A percentile compares a stretch with the other conserved stretches of the same genome.
phyloP scores from a whole-genome alignment of 371 early-diverging fungal species.

The Mucor mucedo region DNA sequence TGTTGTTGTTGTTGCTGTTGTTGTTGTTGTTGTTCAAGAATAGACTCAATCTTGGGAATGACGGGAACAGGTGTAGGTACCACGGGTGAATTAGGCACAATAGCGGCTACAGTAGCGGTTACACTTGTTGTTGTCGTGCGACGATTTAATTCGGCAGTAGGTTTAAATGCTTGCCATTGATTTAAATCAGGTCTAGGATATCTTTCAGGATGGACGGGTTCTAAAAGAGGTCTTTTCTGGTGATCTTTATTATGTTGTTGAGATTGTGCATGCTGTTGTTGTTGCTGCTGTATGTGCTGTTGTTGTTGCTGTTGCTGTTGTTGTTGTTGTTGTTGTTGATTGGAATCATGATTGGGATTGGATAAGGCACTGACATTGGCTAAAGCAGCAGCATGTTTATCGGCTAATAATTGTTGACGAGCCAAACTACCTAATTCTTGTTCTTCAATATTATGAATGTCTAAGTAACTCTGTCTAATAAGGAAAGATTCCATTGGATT shows the following conservation, averaged over 20 bases:
- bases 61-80: conserved; percentile 9
- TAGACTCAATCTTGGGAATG: not conserved
- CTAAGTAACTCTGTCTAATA: conserved; percentile 69
- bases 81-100: conserved; percentile 13
- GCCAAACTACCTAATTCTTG: conserved; percentile 50
- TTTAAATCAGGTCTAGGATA: conserved; percentile 81
- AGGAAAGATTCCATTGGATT: conserved; percentile 61
- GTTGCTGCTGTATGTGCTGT: conserved; percentile 5
- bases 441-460: conserved; percentile 62
- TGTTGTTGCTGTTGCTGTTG: not conserved
- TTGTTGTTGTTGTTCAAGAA: conserved; percentile 5
- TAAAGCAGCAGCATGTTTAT: conserved; percentile 8
- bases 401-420: conserved; percentile 8
- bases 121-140: not conserved
- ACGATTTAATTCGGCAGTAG: conserved; percentile 34
- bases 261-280: conserved; percentile 11
- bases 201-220: conserved; percentile 73
- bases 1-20: not conserved
- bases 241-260: conserved; percentile 29
- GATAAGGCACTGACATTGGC: not conserved
- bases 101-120: conserved; percentile 10
- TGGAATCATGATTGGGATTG: not conserved
- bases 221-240: conserved; percentile 58
- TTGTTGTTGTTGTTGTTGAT: not conserved
- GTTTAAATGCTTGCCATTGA: conserved; percentile 76